Evolutionary conservation across 1,284 basidiomycete species (phyloP).

Genomic region (Irpex sp.): DNA sequence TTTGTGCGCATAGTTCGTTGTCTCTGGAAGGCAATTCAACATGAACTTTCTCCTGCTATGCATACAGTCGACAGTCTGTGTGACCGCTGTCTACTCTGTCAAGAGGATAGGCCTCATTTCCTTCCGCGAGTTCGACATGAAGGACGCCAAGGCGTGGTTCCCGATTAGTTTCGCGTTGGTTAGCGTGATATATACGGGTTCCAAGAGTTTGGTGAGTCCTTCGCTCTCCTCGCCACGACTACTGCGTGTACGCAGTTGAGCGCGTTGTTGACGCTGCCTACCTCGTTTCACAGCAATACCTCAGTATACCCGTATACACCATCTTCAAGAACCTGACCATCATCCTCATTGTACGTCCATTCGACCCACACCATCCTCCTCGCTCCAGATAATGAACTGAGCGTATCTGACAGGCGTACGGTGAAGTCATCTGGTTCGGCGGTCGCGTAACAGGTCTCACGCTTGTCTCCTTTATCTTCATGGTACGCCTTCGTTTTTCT

Average conservation of each 20-base stretch:
- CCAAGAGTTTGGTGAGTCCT: slow-evolving; percentile 84
- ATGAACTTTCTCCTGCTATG: slow-evolving; percentile 96
- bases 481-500: slow-evolving; percentile 52
- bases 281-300: slow-evolving; percentile 34
- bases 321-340: slow-evolving; percentile 99
- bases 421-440: slow-evolving; percentile 97
- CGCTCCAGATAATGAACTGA: not conserved
- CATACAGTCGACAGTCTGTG: slow-evolving; percentile 89
- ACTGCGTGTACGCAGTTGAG: not conserved
- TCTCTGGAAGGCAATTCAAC: slow-evolving; percentile 90
- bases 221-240: not conserved
- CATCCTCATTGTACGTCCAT: slow-evolving; percentile 81
- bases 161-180: slow-evolving; percentile 93
- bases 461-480: slow-evolving; percentile 87
- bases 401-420: slow-evolving; percentile 70
- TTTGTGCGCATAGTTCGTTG: slow-evolving; percentile 68
- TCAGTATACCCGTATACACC: slow-evolving; percentile 92
- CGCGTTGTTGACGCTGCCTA: slow-evolving; percentile 1
- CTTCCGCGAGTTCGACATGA: slow-evolving; percentile 81
- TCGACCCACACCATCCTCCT: not conserved
- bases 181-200: slow-evolving; percentile 96
- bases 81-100: slow-evolving; percentile 68
- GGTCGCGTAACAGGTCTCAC: slow-evolving; percentile 88
- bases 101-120: slow-evolving; percentile 86
- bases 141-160: slow-evolving; percentile 92